phyloP scores from a whole-genome alignment of 116 monocot genomes.

The Thalassia testudinum region DNA sequence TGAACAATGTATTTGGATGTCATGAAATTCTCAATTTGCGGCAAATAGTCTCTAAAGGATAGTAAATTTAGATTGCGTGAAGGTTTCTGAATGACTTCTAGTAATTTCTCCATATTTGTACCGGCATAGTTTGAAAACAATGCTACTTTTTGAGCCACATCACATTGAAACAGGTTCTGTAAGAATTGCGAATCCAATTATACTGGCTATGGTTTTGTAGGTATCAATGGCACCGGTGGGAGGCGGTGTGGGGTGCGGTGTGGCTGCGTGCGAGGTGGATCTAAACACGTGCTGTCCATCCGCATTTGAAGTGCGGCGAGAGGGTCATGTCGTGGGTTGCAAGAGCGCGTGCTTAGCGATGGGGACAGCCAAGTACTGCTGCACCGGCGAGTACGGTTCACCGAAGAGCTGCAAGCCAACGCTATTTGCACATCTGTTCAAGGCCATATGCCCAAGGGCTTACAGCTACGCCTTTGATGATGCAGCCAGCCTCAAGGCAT shows the following conservation, averaged over 20 bases:
- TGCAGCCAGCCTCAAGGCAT: slow-evolving; percentile 43
- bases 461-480: slow-evolving; percentile 90
- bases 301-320: slow-evolving; percentile 26
- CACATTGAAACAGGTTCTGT: too few relatives aligned
- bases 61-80: too few relatives aligned
- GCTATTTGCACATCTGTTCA: slow-evolving; percentile 68
- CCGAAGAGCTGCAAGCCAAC: slow-evolving; percentile 60
- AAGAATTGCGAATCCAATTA: too few relatives aligned
- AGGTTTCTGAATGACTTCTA: too few relatives aligned
- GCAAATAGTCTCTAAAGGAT: too few relatives aligned
- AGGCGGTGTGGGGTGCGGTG: slow-evolving; percentile 56
- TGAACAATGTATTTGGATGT: slow-evolving; percentile 18
- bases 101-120: too few relatives aligned
- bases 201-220: too few relatives aligned
- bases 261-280: slow-evolving; percentile 63
- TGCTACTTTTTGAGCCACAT: too few relatives aligned
- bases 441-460: slow-evolving; percentile 71
- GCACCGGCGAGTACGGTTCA: slow-evolving; percentile 47
- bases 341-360: slow-evolving; percentile 85
- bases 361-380: slow-evolving; percentile 61
- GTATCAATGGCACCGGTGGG: slow-evolving; percentile 24
- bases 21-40: too few relatives aligned
- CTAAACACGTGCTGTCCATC: slow-evolving; percentile 67
- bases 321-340: slow-evolving; percentile 60
- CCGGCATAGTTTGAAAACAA: too few relatives aligned